Evolutionary conservation across 345 rosid genomes (phyloP).

Genomic region (Cardamine occulta): DNA sequence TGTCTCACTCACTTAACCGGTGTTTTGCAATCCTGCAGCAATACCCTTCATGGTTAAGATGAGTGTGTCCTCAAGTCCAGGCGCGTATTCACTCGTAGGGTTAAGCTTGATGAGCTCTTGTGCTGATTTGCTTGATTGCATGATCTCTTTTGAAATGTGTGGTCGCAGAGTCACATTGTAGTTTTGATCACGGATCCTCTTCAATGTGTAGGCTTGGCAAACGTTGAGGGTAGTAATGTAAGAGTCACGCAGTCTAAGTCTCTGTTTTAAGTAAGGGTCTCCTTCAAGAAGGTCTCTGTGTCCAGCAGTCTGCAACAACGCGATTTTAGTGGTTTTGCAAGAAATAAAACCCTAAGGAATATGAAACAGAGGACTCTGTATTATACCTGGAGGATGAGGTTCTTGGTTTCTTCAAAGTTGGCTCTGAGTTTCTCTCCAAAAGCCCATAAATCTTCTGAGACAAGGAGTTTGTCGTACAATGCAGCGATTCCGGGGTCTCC

Average conservation of each 20-base stretch:
- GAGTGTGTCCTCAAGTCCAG: constrained; percentile 96
- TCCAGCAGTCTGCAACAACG: constrained; percentile 71
- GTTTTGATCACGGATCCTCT: constrained; percentile 81
- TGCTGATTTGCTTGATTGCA: constrained; percentile 73
- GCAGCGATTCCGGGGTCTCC: constrained; percentile 96
- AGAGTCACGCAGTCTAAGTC: constrained; percentile 89
- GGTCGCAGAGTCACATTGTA: constrained; percentile 79
- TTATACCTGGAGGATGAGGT: constrained; percentile 83
- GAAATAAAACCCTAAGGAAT: background rate
- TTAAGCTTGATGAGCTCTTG: constrained; percentile 81
- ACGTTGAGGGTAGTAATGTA: constrained; percentile 96
- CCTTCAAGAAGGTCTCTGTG: constrained; percentile 97
- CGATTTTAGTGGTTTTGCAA: background rate
- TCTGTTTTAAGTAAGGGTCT: constrained; percentile 91
- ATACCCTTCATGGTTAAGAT: constrained; percentile 99
- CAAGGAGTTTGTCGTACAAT: constrained; percentile 83
- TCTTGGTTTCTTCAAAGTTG: constrained; percentile 82
- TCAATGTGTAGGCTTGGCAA: constrained; percentile 94
- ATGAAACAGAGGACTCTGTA: constrained; percentile 32
- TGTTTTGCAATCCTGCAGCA: constrained; percentile 94
- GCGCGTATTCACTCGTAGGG: constrained; percentile 82
- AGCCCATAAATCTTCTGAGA: constrained; percentile 73
- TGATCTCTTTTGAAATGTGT: constrained; percentile 77
- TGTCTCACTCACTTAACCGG: constrained; percentile 58
- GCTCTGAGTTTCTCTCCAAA: constrained; percentile 76